phyloP scores from a whole-genome alignment of 108 stramenopile species.

The Discostella pseudostelligera region DNA sequence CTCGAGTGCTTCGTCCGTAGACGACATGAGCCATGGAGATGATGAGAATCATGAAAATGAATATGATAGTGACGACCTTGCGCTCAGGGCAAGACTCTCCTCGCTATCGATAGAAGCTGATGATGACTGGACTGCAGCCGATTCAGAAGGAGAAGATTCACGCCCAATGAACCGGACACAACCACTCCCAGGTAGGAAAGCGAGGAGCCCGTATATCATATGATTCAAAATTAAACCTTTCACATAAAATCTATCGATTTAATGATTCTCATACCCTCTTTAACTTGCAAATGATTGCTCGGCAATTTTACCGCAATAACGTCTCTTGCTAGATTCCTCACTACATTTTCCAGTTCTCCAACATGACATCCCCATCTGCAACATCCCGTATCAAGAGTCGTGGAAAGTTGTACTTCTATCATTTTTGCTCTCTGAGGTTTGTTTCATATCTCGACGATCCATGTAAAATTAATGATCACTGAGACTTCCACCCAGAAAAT shows the following conservation, averaged over 20 bases:
- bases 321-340: too few species aligned
- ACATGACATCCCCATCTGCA: not conserved
- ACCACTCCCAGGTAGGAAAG: slow-evolving; percentile 11
- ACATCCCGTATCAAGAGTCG: not conserved
- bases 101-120: slow-evolving; percentile 15
- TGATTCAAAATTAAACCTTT: not conserved
- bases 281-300: too few species aligned
- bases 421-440: too few species aligned
- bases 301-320: too few species aligned
- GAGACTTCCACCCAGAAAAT: slow-evolving; percentile 5
- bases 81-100: too few species aligned
- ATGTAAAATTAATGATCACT: not conserved
- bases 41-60: not conserved
- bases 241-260: not conserved
- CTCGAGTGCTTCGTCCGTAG: not conserved
- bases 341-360: too few species aligned
- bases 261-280: not conserved
- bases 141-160: slow-evolving; percentile 21
- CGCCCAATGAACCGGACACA: slow-evolving; percentile 16
- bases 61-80: not conserved
- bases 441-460: not conserved
- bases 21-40: not conserved
- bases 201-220: not conserved
- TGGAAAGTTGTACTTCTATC: too few species aligned
- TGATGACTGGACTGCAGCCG: slow-evolving; percentile 48